Percentiles rank a stretch among this genome's conserved stretches.
Conservation (phyloP, 129 eudicot species). For the Escallonia rubra region DNA sequence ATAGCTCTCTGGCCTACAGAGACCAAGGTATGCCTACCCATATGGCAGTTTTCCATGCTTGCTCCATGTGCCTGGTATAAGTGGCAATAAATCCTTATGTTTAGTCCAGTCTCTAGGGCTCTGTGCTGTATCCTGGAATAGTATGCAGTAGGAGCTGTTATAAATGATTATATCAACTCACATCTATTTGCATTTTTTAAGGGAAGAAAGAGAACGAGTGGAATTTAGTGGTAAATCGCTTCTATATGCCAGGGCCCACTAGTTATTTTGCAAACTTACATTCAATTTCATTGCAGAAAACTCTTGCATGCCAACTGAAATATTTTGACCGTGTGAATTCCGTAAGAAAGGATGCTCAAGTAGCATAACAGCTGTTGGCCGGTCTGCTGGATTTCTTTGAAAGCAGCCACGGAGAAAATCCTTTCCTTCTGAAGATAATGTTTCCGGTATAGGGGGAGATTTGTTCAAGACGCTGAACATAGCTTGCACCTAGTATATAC, state of each 20-base stretch:
- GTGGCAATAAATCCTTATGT: slow-evolving; percentile 27
- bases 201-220: too few species aligned
- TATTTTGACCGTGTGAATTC: slow-evolving; percentile 32
- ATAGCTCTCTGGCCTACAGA: not conserved
- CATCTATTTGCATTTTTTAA: too few species aligned
- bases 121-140: slow-evolving; percentile 33
- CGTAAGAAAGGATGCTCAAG: slow-evolving; percentile 76
- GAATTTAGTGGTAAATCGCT: too few species aligned
- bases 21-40: slow-evolving; percentile 18
- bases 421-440: slow-evolving; percentile 74
- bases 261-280: slow-evolving; percentile 24
- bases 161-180: too few species aligned
- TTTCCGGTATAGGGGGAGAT: slow-evolving; percentile 75
- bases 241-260: not conserved
- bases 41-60: slow-evolving; percentile 34
- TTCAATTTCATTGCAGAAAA: slow-evolving; percentile 35
- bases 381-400: slow-evolving; percentile 72
- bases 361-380: slow-evolving; percentile 66
- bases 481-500: slow-evolving; percentile 54
- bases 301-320: slow-evolving; percentile 36
- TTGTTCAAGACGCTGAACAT: slow-evolving; percentile 68
- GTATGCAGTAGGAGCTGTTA: not conserved
- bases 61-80: slow-evolving; percentile 22
- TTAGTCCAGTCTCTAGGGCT: slow-evolving; percentile 26
- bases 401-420: slow-evolving; percentile 70